Base-by-base conservation (phyloP, 1,284 basidiomycete genomes). In the Cronartium ribicola region DNA sequence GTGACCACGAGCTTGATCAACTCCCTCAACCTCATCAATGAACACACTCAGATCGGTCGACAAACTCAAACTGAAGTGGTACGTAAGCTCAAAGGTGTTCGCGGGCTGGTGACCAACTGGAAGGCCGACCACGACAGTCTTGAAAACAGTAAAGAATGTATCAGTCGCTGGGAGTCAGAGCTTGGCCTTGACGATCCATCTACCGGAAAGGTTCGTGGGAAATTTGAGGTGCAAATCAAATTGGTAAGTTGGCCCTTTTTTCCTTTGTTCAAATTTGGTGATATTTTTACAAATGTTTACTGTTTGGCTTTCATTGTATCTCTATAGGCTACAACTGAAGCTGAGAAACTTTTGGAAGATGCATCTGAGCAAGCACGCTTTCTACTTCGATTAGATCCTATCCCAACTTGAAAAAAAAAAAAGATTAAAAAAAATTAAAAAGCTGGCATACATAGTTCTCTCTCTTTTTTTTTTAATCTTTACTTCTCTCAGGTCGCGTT, bases 21-120 rank as follows among this genome's bases (percentile, higher is more conserved):
- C 37, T 72, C 70, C 3, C 40, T 72, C 22, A 72, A 72, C n/a
- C 46, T 57, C 37, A 72, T 72, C 48, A 63, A 72, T 41, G 70
- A 72, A 43, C 70, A 72, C 51, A 72, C 70, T 36, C 70, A 72
- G 44, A 44, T 72, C 63, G 60, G 63, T 37, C 48, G 70, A 66
- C 70, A 72, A 22, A 72, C 70, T 40, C 70, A 72, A 55, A 72
- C 63, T n/a, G 70, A 72, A 17, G 63, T 72, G 20, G 63, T 57
- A 14, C 62, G 70, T 2, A 72, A 72, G n/a, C 40, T 72, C 3
- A 72, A 72, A 57, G 63, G 70, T 22, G 70, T 72, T 41, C 62
- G 63, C 14, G 63, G 63, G 3, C 51, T 72, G 17, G 70, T 72
- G 10, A 43, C 63, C 8, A 72, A 59, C 39, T 72, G 70, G 70